Evolutionary conservation across 1,139 yeast species (phyloP).

Genomic region (Arxiozyma slooffiae): DNA sequence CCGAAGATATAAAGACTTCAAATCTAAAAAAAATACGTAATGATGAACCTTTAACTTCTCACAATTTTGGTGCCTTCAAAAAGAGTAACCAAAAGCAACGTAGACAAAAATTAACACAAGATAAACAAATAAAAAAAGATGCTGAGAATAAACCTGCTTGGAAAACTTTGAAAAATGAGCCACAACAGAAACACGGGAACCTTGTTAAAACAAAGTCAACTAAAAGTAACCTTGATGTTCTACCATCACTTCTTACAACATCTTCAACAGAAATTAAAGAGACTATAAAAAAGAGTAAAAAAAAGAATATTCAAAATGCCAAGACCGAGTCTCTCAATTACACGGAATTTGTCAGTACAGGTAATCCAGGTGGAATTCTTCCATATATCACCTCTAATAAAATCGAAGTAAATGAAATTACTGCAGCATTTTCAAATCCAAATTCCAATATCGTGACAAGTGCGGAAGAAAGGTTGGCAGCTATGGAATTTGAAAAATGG

Average conservation of each 20-base stretch:
- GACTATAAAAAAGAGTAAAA: conserved; percentile 11
- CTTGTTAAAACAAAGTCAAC: background rate
- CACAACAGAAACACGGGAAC: background rate
- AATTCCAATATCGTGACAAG: conserved; percentile 3
- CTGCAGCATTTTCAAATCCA: conserved; percentile 6
- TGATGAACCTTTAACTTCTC: conserved; percentile 3
- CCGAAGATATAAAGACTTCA: background rate
- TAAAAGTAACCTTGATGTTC: conserved; percentile 3
- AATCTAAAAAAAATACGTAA: background rate
- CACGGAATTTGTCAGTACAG: conserved; percentile 18
- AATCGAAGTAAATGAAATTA: conserved; percentile 8
- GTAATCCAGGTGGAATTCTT: conserved; percentile 15
- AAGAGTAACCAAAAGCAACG: conserved; percentile 25
- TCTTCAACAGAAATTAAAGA: conserved; percentile 7
- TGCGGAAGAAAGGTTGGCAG: conserved; percentile 44
- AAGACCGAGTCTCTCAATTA: conserved; percentile 1
- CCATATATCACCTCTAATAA: conserved; percentile 15
- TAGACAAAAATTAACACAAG: conserved; percentile 7
- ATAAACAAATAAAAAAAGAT: conserved; percentile 4
- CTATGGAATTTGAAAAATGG: conserved; percentile 37
- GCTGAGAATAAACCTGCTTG: conserved; percentile 19
- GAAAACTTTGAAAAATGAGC: conserved; percentile 2
- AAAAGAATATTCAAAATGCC: conserved; percentile 3
- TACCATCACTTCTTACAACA: conserved; percentile 20
- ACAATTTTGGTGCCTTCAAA: conserved; percentile 15